These are phyloP conservation scores for Lentinus brumalis DNA, from an alignment of 768 basidiomycete species.

Conservation along the genomic window DNA sequence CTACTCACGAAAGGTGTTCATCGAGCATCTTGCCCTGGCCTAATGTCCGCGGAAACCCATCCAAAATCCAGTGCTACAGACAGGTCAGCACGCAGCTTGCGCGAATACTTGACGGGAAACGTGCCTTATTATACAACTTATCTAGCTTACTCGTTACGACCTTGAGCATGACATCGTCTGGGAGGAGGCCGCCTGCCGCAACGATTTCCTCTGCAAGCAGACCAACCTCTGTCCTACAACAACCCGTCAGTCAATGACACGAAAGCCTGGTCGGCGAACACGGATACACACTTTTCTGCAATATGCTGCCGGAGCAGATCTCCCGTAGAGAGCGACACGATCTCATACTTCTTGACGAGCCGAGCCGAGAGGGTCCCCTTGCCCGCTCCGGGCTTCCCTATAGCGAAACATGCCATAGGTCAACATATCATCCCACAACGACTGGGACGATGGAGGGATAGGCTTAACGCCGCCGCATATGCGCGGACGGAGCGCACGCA, in stretches of 20 bases:
- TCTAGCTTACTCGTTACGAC: constrained; percentile 76
- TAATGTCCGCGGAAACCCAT: constrained; percentile 90
- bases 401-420: background rate
- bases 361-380: constrained; percentile 83
- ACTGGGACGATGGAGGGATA: too few relatives aligned
- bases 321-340: constrained; percentile 77
- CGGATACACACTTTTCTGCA: constrained; percentile 50
- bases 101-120: constrained; percentile 10
- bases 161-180: constrained; percentile 79
- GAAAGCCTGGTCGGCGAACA: background rate
- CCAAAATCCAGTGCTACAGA: constrained; percentile 83
- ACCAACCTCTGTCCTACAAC: constrained; percentile 65
- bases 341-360: constrained; percentile 79
- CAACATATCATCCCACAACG: too few relatives aligned
- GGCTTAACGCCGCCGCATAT: background rate
- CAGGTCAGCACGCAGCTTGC: background rate
- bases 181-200: constrained; percentile 72
- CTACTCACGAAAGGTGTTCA: constrained; percentile 64
- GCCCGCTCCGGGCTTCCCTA: constrained; percentile 74
- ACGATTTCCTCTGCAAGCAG: constrained; percentile 76
- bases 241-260: background rate
- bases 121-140: constrained; percentile 62
- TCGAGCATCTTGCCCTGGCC: constrained; percentile 83
- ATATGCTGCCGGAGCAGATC: constrained; percentile 88
- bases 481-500: background rate